A percentile compares a stretch with the other conserved stretches of the same genome.
phyloP scores from a whole-genome alignment of 2,329 filamentous ascomycete species.

The Chalaropsis ovoidea region DNA sequence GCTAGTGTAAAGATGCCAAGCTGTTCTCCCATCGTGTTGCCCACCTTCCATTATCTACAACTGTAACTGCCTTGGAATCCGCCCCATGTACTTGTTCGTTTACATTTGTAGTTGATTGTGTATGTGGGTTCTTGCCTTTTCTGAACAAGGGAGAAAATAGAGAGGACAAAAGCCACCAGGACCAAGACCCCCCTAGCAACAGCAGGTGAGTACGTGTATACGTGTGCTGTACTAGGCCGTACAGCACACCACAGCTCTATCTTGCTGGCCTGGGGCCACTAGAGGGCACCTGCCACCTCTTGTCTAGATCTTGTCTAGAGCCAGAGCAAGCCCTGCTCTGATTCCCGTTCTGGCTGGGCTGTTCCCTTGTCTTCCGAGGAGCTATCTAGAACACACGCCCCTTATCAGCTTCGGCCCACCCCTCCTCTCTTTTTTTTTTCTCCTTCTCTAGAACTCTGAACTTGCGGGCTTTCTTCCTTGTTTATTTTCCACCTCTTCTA shows the following conservation, averaged over 20 bases:
- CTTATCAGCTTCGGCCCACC: neutral
- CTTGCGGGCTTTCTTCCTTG: conserved; percentile 4
- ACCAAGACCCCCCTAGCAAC: too few relatives aligned
- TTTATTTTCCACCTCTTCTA: neutral
- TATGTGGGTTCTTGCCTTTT: neutral
- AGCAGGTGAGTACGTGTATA: neutral
- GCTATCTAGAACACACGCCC: neutral
- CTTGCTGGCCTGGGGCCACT: neutral
- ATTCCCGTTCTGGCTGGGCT: neutral
- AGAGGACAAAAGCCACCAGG: too few relatives aligned
- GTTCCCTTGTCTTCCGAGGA: conserved; percentile 3
- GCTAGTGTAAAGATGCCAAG: too few relatives aligned
- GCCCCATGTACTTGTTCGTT: neutral
- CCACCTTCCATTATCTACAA: neutral
- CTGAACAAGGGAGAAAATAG: too few relatives aligned
- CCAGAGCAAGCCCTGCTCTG: neutral
- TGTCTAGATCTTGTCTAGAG: neutral
- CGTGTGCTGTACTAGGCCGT: neutral
- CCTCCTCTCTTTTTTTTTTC: neutral
- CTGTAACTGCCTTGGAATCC: neutral
- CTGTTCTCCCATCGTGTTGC: neutral
- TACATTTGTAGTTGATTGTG: neutral
- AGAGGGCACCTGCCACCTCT: neutral
- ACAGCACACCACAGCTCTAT: neutral
- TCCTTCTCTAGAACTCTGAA: neutral